These are phyloP conservation scores for Dictyophora rubrovolvata DNA, from an alignment of 768 basidiomycete species.

Conservation along the genomic window DNA sequence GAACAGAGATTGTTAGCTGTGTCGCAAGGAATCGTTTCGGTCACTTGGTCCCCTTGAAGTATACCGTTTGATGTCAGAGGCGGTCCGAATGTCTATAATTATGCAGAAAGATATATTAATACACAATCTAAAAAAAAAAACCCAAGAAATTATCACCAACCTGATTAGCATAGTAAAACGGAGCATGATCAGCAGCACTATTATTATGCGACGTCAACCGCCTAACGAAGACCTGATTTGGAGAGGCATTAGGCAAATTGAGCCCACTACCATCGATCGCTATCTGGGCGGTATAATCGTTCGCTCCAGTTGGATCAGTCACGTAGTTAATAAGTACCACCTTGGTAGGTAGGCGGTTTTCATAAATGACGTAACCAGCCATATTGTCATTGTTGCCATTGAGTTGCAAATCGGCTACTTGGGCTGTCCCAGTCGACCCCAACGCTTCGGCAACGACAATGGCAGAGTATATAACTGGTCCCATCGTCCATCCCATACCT, in stretches of 20 bases:
- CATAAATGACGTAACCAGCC: constrained; percentile 66
- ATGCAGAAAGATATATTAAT: not conserved
- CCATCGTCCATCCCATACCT: constrained; percentile 63
- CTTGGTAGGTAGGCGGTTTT: constrained; percentile 49
- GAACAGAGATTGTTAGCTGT: constrained; percentile 40
- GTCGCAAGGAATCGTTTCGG: constrained; percentile 55
- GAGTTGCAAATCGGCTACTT: constrained; percentile 54
- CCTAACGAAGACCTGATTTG: constrained; percentile 43
- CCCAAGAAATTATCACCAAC: not conserved
- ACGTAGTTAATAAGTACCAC: constrained; percentile 69
- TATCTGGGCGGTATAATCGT: constrained; percentile 42
- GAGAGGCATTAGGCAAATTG: constrained; percentile 28
- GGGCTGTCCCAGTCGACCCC: constrained; percentile 53
- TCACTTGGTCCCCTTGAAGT: constrained; percentile 40
- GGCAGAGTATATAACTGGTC: constrained; percentile 64
- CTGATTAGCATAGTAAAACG: not conserved
- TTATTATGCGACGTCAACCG: constrained; percentile 21
- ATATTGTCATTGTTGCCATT: constrained; percentile 43
- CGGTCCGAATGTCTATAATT: constrained; percentile 45
- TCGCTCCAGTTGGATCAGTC: constrained; percentile 45
- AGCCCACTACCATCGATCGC: constrained; percentile 35
- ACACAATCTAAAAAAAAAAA: not conserved
- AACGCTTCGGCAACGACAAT: constrained; percentile 62
- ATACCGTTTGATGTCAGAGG: constrained; percentile 60
- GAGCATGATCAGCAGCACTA: not conserved